Base-by-base conservation (phyloP, 345 rosid genomes). In the Camelina laxa region DNA sequence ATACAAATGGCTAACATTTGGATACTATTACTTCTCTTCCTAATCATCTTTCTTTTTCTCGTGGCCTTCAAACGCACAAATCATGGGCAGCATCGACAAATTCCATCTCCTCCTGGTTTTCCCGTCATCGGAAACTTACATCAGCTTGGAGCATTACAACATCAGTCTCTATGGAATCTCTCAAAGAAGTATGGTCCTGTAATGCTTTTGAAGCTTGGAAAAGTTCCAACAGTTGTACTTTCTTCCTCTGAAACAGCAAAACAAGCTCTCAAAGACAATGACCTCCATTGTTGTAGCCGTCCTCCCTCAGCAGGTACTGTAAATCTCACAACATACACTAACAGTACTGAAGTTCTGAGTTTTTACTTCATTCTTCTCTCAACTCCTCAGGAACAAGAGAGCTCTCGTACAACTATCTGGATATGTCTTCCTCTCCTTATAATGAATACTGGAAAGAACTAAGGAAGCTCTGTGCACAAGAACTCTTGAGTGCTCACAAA, bases 391-490 rank as follows among this genome's bases (percentile, higher is more conserved):
- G 82, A 21, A 16, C n/a, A 21, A 49, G 67, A 5, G 84, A 60
- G 42, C 38, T 86, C 4, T 76, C 88, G 21, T 88, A 86, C 53
- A 64, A 77, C 22, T 51, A 76, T 57, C 13, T 51, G 0, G 89
- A 84, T 55, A 1, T 88, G 22, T 84, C 39, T 35, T 86, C 78
- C 22, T 47, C 85, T 7, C 85, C 86, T 0, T 82, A 70, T 15
- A 56, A 45, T 36, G 76, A 33, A 0, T 80, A 79, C 19, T 81
- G 87, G 87, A 80, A 74, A 35, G 84, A 83, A 66, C 62, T 80
- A 30, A 73, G 84, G 44, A 84, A 76, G 60, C 31, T 80, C 1
- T 79, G 83, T 9, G 62, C 38, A 5, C 22, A 77, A 15, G 80
- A 81, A 58, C 84, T 86, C 57, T 82, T 86, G 15, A 80, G 57